Evolutionary conservation across 1,139 yeast species (phyloP), one percentile per base, ranked within the genome.

Genomic region (Geotrichum siamense): DNA sequence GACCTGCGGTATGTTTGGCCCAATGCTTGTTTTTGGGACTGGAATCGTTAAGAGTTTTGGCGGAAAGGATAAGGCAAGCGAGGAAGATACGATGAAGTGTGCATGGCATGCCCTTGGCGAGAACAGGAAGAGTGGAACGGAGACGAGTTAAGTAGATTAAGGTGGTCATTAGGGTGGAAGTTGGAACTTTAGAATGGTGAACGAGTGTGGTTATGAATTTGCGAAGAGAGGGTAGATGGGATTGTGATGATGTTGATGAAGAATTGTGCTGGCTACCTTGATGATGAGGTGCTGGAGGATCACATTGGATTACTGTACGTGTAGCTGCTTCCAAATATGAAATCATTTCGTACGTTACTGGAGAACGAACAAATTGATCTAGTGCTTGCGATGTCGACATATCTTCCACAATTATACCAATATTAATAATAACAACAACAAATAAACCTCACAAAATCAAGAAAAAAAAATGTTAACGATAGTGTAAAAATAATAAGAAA

Each of bases 21-120:
- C 98, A 91, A 69, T 89, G 96, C 67, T 82, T 87, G 67, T 91
- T 91, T 63, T 89, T 75, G 41, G 98, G 98, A 15, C 93, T 80
- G 2, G 94, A 81, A 67, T 91, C 98, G 64, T 91, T 91, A 53
- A 89, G 74, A 52, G 80, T 80, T 67, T 91, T 91, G 21, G 97
- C 96, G 32, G 94, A 83, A 50, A 91, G 69, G 43, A 91, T 84
- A 51, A 91, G 71, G 35, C 95, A 78, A 0, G 96, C 94, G 46
- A 91, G 70, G 55, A 91, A 89, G 49, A 91, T 84, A 51, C 97
- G 74, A 67, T 91, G 97, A 59, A 93, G 77, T 4, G 97, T 87
- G 47, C 96, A 85, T 54, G 85, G 86, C 76, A 89, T 85, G 22
- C 97, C 97, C 49, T 82, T 77, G 19, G 95, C 94, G 63, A 84